Evolutionary conservation across 2,329 filamentous ascomycete genomes (phyloP).

Genomic region (Pseudogymnoascus sp.): DNA sequence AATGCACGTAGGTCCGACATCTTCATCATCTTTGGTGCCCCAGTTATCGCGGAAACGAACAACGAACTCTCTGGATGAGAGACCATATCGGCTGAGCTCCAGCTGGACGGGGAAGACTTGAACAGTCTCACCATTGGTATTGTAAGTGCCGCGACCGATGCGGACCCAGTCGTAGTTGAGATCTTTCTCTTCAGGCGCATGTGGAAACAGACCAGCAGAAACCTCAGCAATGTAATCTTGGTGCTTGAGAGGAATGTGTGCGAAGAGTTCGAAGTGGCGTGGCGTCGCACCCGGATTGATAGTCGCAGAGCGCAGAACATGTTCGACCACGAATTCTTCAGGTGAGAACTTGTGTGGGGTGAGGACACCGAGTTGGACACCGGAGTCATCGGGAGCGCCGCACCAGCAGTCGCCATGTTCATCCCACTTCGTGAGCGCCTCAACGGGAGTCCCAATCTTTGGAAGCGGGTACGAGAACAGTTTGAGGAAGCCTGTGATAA

Average conservation of each 20-base stretch:
- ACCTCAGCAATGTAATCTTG: slow-evolving; percentile 34
- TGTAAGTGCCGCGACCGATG: slow-evolving; percentile 48
- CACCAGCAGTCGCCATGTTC: slow-evolving; percentile 89
- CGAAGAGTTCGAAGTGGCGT: slow-evolving; percentile 62
- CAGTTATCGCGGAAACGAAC: slow-evolving; percentile 52
- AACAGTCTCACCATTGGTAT: slow-evolving; percentile 32
- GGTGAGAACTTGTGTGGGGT: slow-evolving; percentile 53
- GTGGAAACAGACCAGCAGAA: slow-evolving; percentile 34
- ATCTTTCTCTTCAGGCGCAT: slow-evolving; percentile 19
- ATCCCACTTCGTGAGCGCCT: slow-evolving; percentile 61
- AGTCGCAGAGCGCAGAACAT: slow-evolving; percentile 55
- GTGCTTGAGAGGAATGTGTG: slow-evolving; percentile 43
- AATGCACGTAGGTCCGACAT: slow-evolving; percentile 52
- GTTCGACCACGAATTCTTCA: slow-evolving; percentile 63
- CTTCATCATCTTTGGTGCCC: slow-evolving; percentile 33
- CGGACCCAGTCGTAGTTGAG: slow-evolving; percentile 43
- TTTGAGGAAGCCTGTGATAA: slow-evolving; percentile 12
- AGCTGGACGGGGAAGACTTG: slow-evolving; percentile 47
- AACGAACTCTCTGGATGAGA: slow-evolving; percentile 44
- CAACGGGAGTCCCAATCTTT: slow-evolving; percentile 32
- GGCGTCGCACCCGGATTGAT: slow-evolving; percentile 56
- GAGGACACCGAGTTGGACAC: slow-evolving; percentile 58
- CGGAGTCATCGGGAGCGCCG: slow-evolving; percentile 42
- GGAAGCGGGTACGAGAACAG: slow-evolving; percentile 18
- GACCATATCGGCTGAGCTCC: slow-evolving; percentile 40